Percentiles rank a stretch among this genome's conserved stretches.
phyloP scores from a whole-genome alignment of 208 protist species.

The Leishmania tarentolae region DNA sequence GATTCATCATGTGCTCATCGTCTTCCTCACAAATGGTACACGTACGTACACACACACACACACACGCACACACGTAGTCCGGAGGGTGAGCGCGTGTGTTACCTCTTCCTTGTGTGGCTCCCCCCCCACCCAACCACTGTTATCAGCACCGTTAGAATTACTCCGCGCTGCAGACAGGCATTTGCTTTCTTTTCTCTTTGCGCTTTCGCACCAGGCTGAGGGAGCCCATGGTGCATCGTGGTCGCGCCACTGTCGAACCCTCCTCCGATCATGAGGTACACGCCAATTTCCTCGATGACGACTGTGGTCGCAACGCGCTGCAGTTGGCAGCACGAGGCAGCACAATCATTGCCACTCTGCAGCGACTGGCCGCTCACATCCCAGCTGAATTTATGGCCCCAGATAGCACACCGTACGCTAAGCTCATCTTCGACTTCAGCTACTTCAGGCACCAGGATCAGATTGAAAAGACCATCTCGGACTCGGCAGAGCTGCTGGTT shows the following conservation, averaged over 20 bases:
- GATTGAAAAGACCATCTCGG: constrained; percentile 81
- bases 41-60: background rate
- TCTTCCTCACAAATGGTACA: background rate
- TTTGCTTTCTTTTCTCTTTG: background rate
- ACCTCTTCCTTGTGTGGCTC: no score
- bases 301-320: constrained; percentile 93
- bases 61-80: background rate
- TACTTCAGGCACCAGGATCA: constrained; percentile 87
- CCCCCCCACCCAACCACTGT: background rate
- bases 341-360: constrained; percentile 93
- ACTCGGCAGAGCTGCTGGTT: constrained; percentile 54
- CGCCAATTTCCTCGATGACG: constrained; percentile 83
- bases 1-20: background rate
- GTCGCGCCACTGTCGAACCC: background rate
- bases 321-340: constrained; percentile 91
- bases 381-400: constrained; percentile 83
- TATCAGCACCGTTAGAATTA: background rate
- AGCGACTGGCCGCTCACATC: constrained; percentile 91
- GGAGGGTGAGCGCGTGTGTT: background rate
- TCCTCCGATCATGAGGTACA: constrained; percentile 1
- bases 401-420: constrained; percentile 58
- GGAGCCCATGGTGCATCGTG: constrained; percentile 3
- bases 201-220: background rate
- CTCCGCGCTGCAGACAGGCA: background rate
- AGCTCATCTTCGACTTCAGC: constrained; percentile 94